Percentiles rank a stretch among this genome's conserved stretches.
These are phyloP conservation scores for Cytospora chrysosperma DNA, from an alignment of 2,329 filamentous ascomycete species.

Conservation along the genomic window DNA sequence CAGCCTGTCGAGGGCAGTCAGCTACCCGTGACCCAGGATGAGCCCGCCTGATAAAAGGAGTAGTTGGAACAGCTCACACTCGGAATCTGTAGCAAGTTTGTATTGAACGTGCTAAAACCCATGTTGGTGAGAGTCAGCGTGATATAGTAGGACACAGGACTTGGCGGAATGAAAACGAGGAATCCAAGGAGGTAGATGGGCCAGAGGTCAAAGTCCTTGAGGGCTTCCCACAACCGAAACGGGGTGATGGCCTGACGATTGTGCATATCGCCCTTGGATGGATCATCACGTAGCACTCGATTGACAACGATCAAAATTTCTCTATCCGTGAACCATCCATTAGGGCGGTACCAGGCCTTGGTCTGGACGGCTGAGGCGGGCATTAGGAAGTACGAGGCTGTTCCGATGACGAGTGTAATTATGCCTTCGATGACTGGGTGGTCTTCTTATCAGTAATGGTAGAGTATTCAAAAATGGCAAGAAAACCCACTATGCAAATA, in stretches of 20 bases:
- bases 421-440: slow-evolving; percentile 51
- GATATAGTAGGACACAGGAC: slow-evolving; percentile 48
- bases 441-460: not conserved
- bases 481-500: not conserved
- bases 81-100: slow-evolving; percentile 58
- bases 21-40: slow-evolving; percentile 35
- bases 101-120: slow-evolving; percentile 53
- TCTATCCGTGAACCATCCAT: slow-evolving; percentile 57
- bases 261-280: slow-evolving; percentile 55
- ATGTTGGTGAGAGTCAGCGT: slow-evolving; percentile 51
- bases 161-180: slow-evolving; percentile 47
- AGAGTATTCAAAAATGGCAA: not conserved
- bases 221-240: slow-evolving; percentile 45
- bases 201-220: slow-evolving; percentile 58
- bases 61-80: slow-evolving; percentile 35
- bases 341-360: slow-evolving; percentile 48
- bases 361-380: slow-evolving; percentile 49
- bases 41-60: slow-evolving; percentile 30
- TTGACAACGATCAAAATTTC: slow-evolving; percentile 60
- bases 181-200: slow-evolving; percentile 52
- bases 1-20: slow-evolving; percentile 39
- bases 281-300: slow-evolving; percentile 55
- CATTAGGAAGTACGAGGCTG: slow-evolving; percentile 53
- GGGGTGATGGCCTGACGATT: slow-evolving; percentile 53
- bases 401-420: slow-evolving; percentile 50